phyloP scores from a whole-genome alignment of 1,284 basidiomycete species.

The Golubevia sp. region DNA sequence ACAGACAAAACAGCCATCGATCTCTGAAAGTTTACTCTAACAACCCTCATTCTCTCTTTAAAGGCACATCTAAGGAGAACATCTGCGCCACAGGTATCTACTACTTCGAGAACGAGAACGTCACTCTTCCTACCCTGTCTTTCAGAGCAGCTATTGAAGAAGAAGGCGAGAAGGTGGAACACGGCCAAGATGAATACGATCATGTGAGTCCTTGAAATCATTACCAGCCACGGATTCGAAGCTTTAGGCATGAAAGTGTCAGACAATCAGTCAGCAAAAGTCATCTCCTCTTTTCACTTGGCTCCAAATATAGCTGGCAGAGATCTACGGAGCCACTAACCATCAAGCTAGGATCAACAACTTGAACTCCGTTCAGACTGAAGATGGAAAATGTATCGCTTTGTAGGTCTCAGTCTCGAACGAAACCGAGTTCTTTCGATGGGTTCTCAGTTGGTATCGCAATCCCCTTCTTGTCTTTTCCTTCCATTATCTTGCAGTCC shows the following conservation, averaged over 20 bases:
- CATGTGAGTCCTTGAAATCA: conserved; percentile 15
- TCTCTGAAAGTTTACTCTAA: neutral
- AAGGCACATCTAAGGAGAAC: conserved; percentile 2
- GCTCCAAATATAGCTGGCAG: too few relatives aligned
- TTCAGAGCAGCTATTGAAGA: conserved; percentile 15
- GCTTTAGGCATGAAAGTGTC: too few relatives aligned
- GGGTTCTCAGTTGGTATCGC: neutral
- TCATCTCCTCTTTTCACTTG: too few relatives aligned
- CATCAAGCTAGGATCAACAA: conserved; percentile 37
- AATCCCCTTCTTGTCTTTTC: neutral
- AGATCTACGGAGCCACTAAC: conserved; percentile 5
- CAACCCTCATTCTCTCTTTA: neutral
- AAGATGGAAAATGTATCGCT: conserved; percentile 63
- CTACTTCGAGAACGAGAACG: conserved; percentile 18
- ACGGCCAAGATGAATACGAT: conserved; percentile 4
- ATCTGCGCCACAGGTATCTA: conserved; percentile 10
- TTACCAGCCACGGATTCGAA: too few relatives aligned
- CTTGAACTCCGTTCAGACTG: conserved; percentile 62
- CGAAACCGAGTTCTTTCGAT: neutral
- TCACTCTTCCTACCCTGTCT: conserved; percentile 14
- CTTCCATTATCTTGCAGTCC: conserved; percentile 43
- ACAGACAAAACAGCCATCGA: conserved; percentile 1
- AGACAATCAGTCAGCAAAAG: too few relatives aligned
- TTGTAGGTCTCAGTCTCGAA: conserved; percentile 41
- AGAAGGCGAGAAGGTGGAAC: neutral